Conservation (phyloP, 2,329 filamentous ascomycete species). For the Fusarium kyushuense region DNA sequence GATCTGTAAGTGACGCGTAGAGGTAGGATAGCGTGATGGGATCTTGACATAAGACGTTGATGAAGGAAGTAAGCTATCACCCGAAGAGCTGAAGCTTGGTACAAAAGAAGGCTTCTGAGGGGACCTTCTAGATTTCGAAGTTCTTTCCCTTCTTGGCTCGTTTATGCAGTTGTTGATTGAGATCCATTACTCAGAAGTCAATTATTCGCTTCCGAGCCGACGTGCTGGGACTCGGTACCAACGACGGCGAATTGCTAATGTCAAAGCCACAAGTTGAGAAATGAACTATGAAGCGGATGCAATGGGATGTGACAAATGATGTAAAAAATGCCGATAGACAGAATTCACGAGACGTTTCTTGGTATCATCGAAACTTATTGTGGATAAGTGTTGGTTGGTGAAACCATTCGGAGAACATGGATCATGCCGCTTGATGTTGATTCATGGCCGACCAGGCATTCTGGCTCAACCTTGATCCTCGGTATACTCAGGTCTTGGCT, state of each 20-base stretch:
- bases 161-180: constrained; percentile 2
- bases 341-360: constrained; percentile 10
- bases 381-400: constrained; percentile 16
- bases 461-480: constrained; percentile 12
- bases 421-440: constrained; percentile 13
- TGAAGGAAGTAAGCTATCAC: not conserved
- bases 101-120: constrained; percentile 5
- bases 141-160: constrained; percentile 21
- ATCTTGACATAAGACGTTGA: not conserved
- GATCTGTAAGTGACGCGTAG: constrained; percentile 3
- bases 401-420: constrained; percentile 20
- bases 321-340: not conserved
- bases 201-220: not conserved
- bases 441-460: constrained; percentile 3
- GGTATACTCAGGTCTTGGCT: constrained; percentile 3
- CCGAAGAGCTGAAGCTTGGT: constrained; percentile 14
- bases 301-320: not conserved
- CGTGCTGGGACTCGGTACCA: not conserved
- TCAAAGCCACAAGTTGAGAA: not conserved
- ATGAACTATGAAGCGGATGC: not conserved
- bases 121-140: constrained; percentile 6
- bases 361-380: constrained; percentile 23
- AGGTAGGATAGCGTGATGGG: constrained; percentile 1
- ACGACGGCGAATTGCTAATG: not conserved
- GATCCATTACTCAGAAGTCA: not conserved